These are phyloP conservation scores for Eutypella sp. DNA, from an alignment of 2,329 filamentous ascomycete genomes.

Conservation along the genomic window DNA sequence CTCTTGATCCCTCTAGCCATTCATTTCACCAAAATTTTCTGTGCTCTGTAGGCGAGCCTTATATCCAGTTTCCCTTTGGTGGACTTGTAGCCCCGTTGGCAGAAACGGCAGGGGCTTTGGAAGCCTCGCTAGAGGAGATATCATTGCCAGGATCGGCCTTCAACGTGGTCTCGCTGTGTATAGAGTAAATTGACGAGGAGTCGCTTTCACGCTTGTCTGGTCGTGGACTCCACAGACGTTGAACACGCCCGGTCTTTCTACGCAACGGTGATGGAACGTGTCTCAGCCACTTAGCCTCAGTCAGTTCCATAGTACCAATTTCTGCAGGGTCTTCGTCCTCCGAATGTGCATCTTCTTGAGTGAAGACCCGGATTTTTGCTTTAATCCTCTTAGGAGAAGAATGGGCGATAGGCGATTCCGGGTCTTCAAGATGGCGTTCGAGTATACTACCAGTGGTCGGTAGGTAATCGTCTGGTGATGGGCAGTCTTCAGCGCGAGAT, in stretches of 20 bases:
- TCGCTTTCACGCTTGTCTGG: constrained; percentile 9
- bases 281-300: constrained; percentile 26
- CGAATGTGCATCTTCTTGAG: constrained; percentile 5
- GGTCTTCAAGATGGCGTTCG: constrained; percentile 23
- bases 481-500: constrained; percentile 18
- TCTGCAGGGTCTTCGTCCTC: constrained; percentile 2
- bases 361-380: constrained; percentile 5
- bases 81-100: constrained; percentile 1
- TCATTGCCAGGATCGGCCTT: background rate
- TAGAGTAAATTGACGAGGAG: constrained; percentile 3
- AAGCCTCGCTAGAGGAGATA: background rate
- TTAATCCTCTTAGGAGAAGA: constrained; percentile 11
- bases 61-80: constrained; percentile 22
- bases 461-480: constrained; percentile 23
- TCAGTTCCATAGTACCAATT: constrained; percentile 15
- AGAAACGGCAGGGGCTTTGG: background rate
- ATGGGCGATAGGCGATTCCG: constrained; percentile 16
- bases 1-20: background rate
- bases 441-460: constrained; percentile 26
- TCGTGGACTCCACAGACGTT: constrained; percentile 17
- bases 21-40: background rate
- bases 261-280: constrained; percentile 23
- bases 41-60: constrained; percentile 1
- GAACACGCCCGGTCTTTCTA: constrained; percentile 5
- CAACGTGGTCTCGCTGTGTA: background rate